Evolutionary conservation across 1,284 basidiomycete species (phyloP).

Genomic region (Melampsora abietis-canadensis): DNA sequence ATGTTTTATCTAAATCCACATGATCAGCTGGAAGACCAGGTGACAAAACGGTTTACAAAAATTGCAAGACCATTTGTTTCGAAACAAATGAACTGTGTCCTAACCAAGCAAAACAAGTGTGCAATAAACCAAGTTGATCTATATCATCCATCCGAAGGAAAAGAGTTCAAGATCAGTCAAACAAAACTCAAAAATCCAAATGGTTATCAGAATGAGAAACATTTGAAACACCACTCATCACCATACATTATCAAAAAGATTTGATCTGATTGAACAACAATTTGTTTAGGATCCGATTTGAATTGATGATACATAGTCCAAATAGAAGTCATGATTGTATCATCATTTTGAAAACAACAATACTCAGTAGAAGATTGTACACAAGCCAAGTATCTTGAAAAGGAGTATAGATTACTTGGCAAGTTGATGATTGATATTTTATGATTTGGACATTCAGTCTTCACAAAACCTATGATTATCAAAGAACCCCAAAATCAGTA

Average conservation of each 20-base stretch:
- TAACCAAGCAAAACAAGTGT: conserved; percentile 52
- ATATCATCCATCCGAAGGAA: neutral
- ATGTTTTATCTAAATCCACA: conserved; percentile 41
- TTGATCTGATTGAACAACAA: conserved; percentile 43
- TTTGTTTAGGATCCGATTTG: conserved; percentile 46
- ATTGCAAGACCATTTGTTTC: conserved; percentile 44
- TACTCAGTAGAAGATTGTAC: conserved; percentile 45
- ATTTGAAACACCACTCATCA: conserved; percentile 51
- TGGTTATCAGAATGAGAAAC: conserved; percentile 19
- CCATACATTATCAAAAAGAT: conserved; percentile 46
- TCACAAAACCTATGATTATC: conserved; percentile 45
- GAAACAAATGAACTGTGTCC: conserved; percentile 50
- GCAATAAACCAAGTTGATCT: conserved; percentile 29
- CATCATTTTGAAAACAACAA: conserved; percentile 52
- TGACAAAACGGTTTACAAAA: conserved; percentile 44
- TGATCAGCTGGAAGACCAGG: conserved; percentile 16
- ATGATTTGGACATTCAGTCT: conserved; percentile 45
- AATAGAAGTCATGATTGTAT: conserved; percentile 49
- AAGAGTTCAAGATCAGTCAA: conserved; percentile 3
- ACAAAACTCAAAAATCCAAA: conserved; percentile 8
- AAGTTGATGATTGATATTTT: conserved; percentile 49
- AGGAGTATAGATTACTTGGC: conserved; percentile 49
- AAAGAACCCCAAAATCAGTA: too few species aligned
- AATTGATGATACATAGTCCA: conserved; percentile 49
- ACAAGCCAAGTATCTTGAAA: conserved; percentile 50